Conservation (phyloP, 441 rosid genomes). For the Pelargonium fulgidum region DNA sequence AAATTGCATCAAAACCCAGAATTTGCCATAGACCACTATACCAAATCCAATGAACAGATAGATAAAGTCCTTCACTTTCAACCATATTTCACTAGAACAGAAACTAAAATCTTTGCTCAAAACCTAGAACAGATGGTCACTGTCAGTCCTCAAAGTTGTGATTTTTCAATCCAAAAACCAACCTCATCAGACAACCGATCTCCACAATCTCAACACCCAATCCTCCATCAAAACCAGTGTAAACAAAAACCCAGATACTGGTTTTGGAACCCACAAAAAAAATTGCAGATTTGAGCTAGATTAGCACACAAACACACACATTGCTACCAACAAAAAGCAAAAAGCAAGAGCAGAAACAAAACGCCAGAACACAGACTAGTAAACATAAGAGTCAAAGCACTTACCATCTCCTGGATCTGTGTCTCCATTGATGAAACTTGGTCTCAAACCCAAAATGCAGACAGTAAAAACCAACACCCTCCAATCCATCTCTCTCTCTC, state of each 20-base stretch:
- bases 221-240: neutral
- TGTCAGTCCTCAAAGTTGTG: neutral
- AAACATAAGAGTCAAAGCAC: too few species aligned
- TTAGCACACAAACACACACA: neutral
- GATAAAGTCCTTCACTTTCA: too few species aligned
- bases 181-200: neutral
- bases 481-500: slow-evolving; percentile 5
- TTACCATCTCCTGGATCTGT: slow-evolving; percentile 6
- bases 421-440: neutral
- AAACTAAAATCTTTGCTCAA: too few species aligned
- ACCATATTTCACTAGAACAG: too few species aligned
- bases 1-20: neutral
- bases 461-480: neutral
- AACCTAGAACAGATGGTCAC: too few species aligned
- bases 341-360: neutral
- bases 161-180: neutral
- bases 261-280: neutral
- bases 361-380: neutral
- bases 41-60: too few species aligned
- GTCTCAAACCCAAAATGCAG: neutral
- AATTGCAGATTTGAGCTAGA: neutral
- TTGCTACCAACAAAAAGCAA: neutral
- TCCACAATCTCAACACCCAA: neutral
- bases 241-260: neutral
- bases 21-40: too few species aligned